Evolutionary conservation across 345 rosid genomes (phyloP).

Genomic region (Bruguiera parviflora): DNA sequence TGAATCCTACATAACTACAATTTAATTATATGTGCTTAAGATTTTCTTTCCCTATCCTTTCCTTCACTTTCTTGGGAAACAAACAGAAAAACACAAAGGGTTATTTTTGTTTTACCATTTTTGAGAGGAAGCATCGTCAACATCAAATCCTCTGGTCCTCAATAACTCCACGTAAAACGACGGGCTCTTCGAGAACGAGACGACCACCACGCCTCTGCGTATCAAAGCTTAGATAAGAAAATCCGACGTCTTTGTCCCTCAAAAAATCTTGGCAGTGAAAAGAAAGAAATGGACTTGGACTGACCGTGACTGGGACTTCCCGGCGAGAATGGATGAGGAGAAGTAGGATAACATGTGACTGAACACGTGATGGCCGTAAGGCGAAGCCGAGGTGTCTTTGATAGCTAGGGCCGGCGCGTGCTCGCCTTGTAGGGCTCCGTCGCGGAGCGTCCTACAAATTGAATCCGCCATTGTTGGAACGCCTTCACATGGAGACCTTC

Average conservation of each 20-base stretch:
- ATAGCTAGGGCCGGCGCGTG: slow-evolving; percentile 74
- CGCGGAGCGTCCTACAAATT: slow-evolving; percentile 69
- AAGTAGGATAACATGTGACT: slow-evolving; percentile 55
- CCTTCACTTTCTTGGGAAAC: not conserved
- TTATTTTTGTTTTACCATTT: slow-evolving; percentile 43
- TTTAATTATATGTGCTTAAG: not conserved
- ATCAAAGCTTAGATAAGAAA: not conserved
- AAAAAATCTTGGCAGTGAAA: not conserved
- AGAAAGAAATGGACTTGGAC: slow-evolving; percentile 4
- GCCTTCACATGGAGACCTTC: no score
- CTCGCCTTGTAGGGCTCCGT: slow-evolving; percentile 80
- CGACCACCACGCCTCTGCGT: slow-evolving; percentile 62
- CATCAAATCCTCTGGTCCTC: slow-evolving; percentile 49
- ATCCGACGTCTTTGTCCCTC: no score
- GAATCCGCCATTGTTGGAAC: slow-evolving; percentile 56
- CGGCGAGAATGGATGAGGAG: slow-evolving; percentile 55
- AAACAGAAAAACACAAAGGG: not conserved
- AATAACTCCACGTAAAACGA: slow-evolving; percentile 54
- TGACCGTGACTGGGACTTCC: slow-evolving; percentile 74
- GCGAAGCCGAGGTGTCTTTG: slow-evolving; percentile 59
- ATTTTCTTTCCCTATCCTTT: not conserved
- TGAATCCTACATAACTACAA: slow-evolving; percentile 44
- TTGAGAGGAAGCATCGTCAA: slow-evolving; percentile 40
- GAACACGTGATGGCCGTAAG: slow-evolving; percentile 66
- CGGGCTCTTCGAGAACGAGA: slow-evolving; percentile 62